phyloP scores from a whole-genome alignment of 2,329 filamentous ascomycete species.

The Pyricularia sp. region DNA sequence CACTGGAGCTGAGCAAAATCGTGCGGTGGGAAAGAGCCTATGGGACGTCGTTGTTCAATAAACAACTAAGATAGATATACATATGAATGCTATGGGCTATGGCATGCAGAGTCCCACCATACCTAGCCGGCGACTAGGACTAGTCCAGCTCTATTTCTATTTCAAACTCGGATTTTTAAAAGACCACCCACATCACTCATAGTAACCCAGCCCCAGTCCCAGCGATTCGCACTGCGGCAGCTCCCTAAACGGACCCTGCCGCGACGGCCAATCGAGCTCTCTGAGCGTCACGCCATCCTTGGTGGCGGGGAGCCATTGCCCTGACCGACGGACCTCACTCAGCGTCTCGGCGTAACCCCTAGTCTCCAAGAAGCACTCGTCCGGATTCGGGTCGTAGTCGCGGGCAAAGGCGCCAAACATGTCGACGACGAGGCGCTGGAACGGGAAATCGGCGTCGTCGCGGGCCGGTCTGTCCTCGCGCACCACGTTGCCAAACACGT shows the following conservation, averaged over 20 bases:
- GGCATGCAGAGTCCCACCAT: no score
- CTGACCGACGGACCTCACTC: constrained; percentile 13
- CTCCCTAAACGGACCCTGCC: constrained; percentile 29
- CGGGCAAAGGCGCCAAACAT: constrained; percentile 37
- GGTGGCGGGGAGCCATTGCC: constrained; percentile 22
- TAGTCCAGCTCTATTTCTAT: neutral
- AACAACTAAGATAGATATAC: no score
- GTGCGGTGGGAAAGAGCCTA: no score
- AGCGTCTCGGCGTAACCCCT: constrained; percentile 24
- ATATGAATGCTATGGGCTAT: no score
- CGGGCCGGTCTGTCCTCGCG: constrained; percentile 28
- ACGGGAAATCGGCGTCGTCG: constrained; percentile 27
- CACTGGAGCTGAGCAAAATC: no score
- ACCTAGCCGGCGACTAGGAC: no score
- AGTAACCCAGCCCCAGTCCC: constrained; percentile 30
- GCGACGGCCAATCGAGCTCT: constrained; percentile 30
- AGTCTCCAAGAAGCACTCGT: constrained; percentile 26
- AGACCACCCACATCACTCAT: constrained; percentile 7
- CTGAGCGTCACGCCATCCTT: constrained; percentile 25
- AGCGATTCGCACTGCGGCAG: constrained; percentile 34
- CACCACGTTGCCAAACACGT: constrained; percentile 38
- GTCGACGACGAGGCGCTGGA: constrained; percentile 28
- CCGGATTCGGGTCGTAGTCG: constrained; percentile 36
- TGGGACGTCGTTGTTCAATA: no score
- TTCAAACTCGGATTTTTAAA: neutral